These are phyloP conservation scores for Auricularia cornea DNA, from an alignment of 768 basidiomycete genomes.

Conservation along the genomic window DNA sequence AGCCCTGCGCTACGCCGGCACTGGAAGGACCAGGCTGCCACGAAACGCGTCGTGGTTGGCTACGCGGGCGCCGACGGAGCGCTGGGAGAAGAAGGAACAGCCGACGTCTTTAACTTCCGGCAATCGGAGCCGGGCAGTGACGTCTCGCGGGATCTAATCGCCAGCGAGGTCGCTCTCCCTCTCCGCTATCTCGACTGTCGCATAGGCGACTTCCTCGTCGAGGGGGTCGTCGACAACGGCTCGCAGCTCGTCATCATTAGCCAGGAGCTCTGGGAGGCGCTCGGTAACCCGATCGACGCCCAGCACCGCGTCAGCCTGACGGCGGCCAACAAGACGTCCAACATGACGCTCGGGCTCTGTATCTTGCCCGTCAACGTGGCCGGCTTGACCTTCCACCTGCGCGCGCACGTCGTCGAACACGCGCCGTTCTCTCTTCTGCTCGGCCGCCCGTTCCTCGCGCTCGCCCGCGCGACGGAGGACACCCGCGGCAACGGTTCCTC, in stretches of 20 bases:
- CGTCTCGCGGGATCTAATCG: not conserved
- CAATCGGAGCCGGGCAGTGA: not conserved
- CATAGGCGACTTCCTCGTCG: not conserved
- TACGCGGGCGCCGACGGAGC: not conserved
- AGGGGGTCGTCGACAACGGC: not conserved
- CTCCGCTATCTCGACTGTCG: not conserved
- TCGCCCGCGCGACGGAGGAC: not conserved
- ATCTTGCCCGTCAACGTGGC: not conserved
- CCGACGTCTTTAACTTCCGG: not conserved
- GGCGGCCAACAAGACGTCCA: too few relatives aligned
- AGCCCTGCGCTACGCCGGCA: not conserved
- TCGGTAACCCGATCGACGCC: not conserved
- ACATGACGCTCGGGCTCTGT: too few relatives aligned
- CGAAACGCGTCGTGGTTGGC: not conserved
- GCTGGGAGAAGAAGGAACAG: not conserved
- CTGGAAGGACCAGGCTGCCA: not conserved
- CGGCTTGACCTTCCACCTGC: not conserved
- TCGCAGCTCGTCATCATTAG: not conserved
- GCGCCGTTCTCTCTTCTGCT: slow-evolving; percentile 8
- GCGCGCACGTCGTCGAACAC: slow-evolving; percentile 9
- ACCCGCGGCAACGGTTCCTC: too few relatives aligned
- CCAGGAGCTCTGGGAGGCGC: not conserved
- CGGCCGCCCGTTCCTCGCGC: slow-evolving; percentile 7
- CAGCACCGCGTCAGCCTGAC: too few relatives aligned
- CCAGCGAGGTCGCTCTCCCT: not conserved